Evolutionary conservation across 2,329 filamentous ascomycete species (phyloP), one percentile per base, ranked within the genome.

Genomic region (Leptographium wingfieldii): DNA sequence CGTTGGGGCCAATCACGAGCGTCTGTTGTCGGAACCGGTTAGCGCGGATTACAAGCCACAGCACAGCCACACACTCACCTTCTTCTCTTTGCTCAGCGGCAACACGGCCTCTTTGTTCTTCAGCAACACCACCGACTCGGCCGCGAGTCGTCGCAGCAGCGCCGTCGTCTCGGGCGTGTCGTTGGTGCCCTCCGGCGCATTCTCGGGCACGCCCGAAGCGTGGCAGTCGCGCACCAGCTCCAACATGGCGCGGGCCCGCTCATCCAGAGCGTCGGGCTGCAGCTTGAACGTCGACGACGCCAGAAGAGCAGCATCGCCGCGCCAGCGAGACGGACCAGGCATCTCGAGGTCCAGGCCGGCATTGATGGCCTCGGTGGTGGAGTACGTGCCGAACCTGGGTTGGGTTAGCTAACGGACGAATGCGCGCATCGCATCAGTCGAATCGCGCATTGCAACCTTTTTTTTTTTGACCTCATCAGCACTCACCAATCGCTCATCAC

Each of bases 71-170:
- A 11, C 35, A 11, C 35, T 9, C 31, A 43, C 22, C 54, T 74
- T 73, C 52, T 73, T 72, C 58, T 72, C 70, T 56, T 53, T 52
- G 56, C 62, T 73, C 12, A 80, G 67, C 2, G 83, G 83, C 2
- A 86, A 71, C 4, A 80, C 69, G 35, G 71, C 69, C 33, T 73
- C 73, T 48, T 82, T 75, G 63, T 86, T 86, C 70, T 85, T 65
- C 5, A 66, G 59, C 1, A 66, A 58, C 7, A 66, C 65, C 1
- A 65, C 25, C 4, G 62, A 62, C 11, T 63, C 64, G 9, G 63
- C 59, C 1, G 63, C 62, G 0, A 63, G 40, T 7, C 58, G 59
- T 3, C 63, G 62, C 57, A 65, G 53, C 25, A 60, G 61, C 2
- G 60, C 57, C 4, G 58, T 16, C 14, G 61, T 61, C 33, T 62